Base-by-base conservation (phyloP, 1,284 basidiomycete genomes). In the Malassezia furfur region DNA sequence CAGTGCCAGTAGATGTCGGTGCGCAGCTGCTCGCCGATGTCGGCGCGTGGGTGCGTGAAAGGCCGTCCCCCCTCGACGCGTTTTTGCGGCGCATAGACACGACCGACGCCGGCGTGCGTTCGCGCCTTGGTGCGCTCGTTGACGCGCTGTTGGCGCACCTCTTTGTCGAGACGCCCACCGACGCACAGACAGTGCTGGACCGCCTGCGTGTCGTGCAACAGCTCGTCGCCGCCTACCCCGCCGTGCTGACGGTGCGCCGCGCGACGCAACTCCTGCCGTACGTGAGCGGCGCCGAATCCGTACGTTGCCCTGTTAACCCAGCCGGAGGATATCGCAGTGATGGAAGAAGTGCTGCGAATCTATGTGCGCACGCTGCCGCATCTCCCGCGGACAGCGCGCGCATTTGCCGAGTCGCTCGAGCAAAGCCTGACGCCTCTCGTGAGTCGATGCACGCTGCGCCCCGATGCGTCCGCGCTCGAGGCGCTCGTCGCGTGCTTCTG, bases 401-500 rank as follows among this genome's bases (percentile, higher is more conserved):
- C 83, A 2, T 69, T 74, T 50, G 89, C 85, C 55, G 64, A 67
- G 15, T 91, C 96, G 68, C 88, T 88, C 1, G 82, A 86, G 48
- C 86, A 88, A 46, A 79, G 96, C 15, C 87, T 94, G 57, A 75
- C 80, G 10, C 81, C 84, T 6, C 78, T 96, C 12, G 82, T 93
- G 65, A 86, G 85, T 0, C 88, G 93, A 84, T 85, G 70, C 9
- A 60, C 61, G 34, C 54, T 54, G 22, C 61, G 50, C 21, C 64
- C 65, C 1, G 65, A 65, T 11, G 51, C 50, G 12, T 52, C 59
- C 2, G 39, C 66, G 17, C 58, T 72, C 34, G 88, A 91, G 76
- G 91, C 94, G 75, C 83, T 84, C 8, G 85, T 98, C 11, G 87
- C 87, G 0, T 96, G 91, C 66, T 85, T 91, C 77, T 93, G 91